phyloP scores from a whole-genome alignment of 352 stramenopile genomes.

The Globisporangium nunn region DNA sequence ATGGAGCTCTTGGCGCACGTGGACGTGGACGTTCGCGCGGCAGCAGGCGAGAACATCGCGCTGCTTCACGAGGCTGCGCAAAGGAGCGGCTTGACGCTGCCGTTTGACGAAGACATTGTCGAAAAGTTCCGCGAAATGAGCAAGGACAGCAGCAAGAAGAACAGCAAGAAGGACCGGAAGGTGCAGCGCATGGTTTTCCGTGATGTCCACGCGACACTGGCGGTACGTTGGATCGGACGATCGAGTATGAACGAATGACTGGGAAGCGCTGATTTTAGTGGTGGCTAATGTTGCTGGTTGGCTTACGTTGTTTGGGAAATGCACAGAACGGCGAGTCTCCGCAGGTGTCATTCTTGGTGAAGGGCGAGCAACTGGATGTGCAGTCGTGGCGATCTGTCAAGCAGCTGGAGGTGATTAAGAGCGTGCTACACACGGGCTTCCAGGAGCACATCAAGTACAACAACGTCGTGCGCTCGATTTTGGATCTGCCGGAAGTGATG shows the following conservation, averaged over 20 bases:
- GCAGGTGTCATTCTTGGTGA: constrained; percentile 68
- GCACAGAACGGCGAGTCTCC: constrained; percentile 69
- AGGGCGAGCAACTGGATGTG: constrained; percentile 69
- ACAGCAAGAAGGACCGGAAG: constrained; percentile 87
- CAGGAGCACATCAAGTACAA: constrained; percentile 88
- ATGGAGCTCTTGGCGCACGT: constrained; percentile 64
- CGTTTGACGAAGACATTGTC: constrained; percentile 62
- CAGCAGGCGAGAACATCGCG: constrained; percentile 81
- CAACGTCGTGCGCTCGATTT: constrained; percentile 64
- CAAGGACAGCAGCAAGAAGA: constrained; percentile 88
- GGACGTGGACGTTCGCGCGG: constrained; percentile 75
- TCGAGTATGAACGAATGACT: too few relatives aligned
- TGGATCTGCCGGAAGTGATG: constrained; percentile 71
- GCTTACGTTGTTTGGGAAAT: background rate
- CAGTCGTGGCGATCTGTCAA: constrained; percentile 73
- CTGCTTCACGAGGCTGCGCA: constrained; percentile 68
- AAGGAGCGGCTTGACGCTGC: constrained; percentile 36
- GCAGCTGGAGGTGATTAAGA: constrained; percentile 81
- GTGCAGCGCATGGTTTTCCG: constrained; percentile 79
- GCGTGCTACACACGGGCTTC: constrained; percentile 57
- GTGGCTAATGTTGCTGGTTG: too few relatives aligned
- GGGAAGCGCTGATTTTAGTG: background rate
- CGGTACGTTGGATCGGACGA: constrained; percentile 24
- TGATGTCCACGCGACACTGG: constrained; percentile 74
- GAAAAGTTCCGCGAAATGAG: constrained; percentile 70